Conservation (phyloP, 2,329 filamentous ascomycete species). For the Stachybotrys elegans region DNA sequence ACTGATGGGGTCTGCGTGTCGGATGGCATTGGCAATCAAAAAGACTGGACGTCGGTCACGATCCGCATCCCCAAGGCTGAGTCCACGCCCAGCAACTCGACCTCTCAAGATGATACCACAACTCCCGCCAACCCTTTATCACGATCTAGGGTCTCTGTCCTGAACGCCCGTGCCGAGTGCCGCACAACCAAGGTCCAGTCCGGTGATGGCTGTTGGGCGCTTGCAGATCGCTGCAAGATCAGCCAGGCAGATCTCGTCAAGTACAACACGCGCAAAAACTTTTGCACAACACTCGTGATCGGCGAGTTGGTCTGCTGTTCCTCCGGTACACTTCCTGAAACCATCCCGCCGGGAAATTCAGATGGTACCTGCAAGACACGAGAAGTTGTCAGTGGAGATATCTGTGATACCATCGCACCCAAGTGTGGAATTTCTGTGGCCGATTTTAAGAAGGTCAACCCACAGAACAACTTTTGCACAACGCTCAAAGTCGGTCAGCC, state of each 20-base stretch:
- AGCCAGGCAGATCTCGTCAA: conserved; percentile 19
- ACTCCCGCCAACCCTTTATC: conserved; percentile 3
- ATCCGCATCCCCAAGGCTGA: conserved; percentile 10
- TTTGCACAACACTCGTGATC: conserved; percentile 14
- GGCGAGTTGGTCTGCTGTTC: conserved; percentile 14
- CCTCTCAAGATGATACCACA: background rate
- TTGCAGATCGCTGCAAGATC: conserved; percentile 27
- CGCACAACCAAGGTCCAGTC: conserved; percentile 11
- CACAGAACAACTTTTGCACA: conserved; percentile 17
- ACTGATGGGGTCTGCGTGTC: conserved; percentile 15
- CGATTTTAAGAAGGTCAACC: conserved; percentile 30
- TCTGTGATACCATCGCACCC: conserved; percentile 26
- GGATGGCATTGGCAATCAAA: conserved; percentile 1
- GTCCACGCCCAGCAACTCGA: conserved; percentile 7
- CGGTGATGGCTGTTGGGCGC: conserved; percentile 22
- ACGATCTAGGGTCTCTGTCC: conserved; percentile 7
- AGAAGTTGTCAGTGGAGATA: conserved; percentile 25
- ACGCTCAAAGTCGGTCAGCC: conserved; percentile 22
- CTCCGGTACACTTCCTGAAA: conserved; percentile 11
- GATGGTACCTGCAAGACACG: conserved; percentile 20
- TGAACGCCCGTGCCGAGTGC: conserved; percentile 10
- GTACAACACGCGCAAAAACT: conserved; percentile 21
- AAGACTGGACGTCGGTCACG: conserved; percentile 12
- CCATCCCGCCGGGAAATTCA: conserved; percentile 10
- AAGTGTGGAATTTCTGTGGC: conserved; percentile 28